Conservation (phyloP, 495 filamentous ascomycete species). For the Aspergillus cavernicola region DNA sequence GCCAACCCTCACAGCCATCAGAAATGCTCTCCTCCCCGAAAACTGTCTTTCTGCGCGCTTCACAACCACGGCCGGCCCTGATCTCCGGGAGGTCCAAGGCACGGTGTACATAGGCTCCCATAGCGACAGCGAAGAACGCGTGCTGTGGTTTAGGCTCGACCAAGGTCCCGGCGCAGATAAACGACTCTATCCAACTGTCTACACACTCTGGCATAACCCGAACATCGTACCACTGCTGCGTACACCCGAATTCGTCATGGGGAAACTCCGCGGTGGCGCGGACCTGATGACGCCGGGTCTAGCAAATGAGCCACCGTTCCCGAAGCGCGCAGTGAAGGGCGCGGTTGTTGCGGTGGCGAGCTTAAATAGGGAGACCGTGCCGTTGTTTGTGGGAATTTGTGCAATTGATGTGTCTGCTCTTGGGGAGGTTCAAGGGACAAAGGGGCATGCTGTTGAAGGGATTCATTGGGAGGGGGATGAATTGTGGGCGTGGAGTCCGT, state of each 20-base stretch:
- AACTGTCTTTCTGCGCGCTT: conserved; percentile 62
- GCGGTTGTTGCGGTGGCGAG: conserved; percentile 65
- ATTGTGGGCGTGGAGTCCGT: conserved; percentile 61
- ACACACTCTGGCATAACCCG: conserved; percentile 65
- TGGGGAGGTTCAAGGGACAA: conserved; percentile 56
- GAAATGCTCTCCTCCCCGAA: conserved; percentile 64
- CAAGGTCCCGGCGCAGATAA: conserved; percentile 47
- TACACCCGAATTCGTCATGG: conserved; percentile 58
- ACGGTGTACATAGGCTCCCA: conserved; percentile 63
- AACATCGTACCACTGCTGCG: conserved; percentile 59
- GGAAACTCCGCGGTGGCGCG: conserved; percentile 61
- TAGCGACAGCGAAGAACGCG: conserved; percentile 54
- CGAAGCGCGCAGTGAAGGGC: conserved; percentile 55
- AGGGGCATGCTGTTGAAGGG: conserved; percentile 64
- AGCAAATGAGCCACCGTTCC: conserved; percentile 66
- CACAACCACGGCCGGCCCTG: conserved; percentile 63
- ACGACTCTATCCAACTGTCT: conserved; percentile 64
- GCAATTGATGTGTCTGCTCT: conserved; percentile 62
- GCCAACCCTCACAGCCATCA: conserved; percentile 48
- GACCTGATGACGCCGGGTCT: conserved; percentile 76
- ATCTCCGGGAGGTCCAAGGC: conserved; percentile 60
- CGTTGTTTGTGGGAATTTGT: conserved; percentile 62
- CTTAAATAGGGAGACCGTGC: conserved; percentile 56
- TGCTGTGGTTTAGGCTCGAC: conserved; percentile 68
- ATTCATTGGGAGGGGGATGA: conserved; percentile 75